Base-by-base conservation (phyloP, 306 rosid genomes). In the Spatholobus suberectus region DNA sequence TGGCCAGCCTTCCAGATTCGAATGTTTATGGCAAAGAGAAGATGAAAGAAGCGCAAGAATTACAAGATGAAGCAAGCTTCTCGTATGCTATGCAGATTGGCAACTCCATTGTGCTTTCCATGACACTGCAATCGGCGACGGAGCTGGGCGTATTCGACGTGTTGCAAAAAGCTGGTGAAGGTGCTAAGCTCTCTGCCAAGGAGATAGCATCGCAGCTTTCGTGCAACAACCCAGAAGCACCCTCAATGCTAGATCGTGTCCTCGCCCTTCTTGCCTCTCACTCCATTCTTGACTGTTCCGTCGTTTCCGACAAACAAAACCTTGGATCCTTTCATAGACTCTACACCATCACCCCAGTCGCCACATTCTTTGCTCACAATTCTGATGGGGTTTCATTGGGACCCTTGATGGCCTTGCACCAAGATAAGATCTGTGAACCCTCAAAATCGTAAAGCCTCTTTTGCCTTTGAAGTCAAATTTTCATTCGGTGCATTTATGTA, bases 231-330 rank as follows among this genome's bases (percentile, higher is more conserved):
- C 80, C 87, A 0, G 72, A 89, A 3, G 91, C 93, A 0, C 41
- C 90, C 0, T 2, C 55, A 24, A 86, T 92, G 95, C 10, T 93
- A 4, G 95, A 93, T 7, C 89, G 94, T 4, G 43, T 93, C 2
- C 91, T 91, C 24, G 32, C 82, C 55, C 91, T 92, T 21, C 78
- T 92, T n/a, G 73, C 85, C 0, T 62, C 80, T 40, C 77, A 92
- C 76, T 78, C 82, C 40, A 70, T 93, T 8, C 85, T 92, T 2
- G 34, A 8, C 1, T 89, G 85, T 69, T 71, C 87, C 4, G 21
- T 75, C 2, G 29, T 8, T 10, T 40, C 13, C 4, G 83, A 80
- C 24, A 11, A 62, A 27, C 13, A 55, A 13, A 74, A 52, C 0
- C 11, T 61, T 38, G 86, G 75, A 5, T 8, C 68, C 5, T 24